Evolutionary conservation across 192 early-diverging fungal species (phyloP).

Genomic region (Allomyces macrogynus): DNA sequence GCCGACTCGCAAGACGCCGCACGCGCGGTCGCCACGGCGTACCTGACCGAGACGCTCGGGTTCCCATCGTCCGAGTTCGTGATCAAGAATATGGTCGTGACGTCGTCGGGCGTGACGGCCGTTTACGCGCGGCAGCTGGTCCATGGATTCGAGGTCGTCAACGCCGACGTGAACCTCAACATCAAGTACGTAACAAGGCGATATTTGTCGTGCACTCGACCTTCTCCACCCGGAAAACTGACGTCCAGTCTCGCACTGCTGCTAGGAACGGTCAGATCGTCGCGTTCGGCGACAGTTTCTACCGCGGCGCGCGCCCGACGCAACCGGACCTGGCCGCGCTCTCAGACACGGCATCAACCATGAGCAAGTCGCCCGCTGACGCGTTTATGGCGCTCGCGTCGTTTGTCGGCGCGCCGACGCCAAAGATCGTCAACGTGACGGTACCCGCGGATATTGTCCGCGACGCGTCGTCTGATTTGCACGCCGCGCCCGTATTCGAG

Average conservation of each 20-base stretch:
- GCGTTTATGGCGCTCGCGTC: too few species aligned
- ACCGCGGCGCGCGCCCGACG: not conserved
- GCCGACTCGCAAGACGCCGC: not conserved
- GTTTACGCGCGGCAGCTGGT: constrained; percentile 58
- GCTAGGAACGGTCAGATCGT: not conserved
- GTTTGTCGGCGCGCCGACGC: too few species aligned
- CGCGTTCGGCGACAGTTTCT: not conserved
- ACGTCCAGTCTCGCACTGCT: too few species aligned
- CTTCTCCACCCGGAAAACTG: too few species aligned
- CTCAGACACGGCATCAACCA: too few species aligned
- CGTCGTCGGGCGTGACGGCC: constrained; percentile 48
- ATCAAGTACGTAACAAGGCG: constrained; percentile 14
- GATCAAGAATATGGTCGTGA: not conserved
- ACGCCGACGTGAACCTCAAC: constrained; percentile 71
- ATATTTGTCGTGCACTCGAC: too few species aligned
- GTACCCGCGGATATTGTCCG: too few species aligned
- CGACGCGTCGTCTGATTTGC: too few species aligned
- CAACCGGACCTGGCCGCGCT: too few species aligned
- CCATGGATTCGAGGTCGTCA: constrained; percentile 56
- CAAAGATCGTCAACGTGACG: too few species aligned
- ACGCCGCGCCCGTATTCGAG: too few species aligned
- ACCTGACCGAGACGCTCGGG: not conserved
- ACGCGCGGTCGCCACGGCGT: not conserved
- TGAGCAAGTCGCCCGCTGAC: too few species aligned
- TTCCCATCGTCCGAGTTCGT: not conserved